Base-by-base conservation (phyloP, 2,329 filamentous ascomycete species). In the Cryphonectria carpinicola region DNA sequence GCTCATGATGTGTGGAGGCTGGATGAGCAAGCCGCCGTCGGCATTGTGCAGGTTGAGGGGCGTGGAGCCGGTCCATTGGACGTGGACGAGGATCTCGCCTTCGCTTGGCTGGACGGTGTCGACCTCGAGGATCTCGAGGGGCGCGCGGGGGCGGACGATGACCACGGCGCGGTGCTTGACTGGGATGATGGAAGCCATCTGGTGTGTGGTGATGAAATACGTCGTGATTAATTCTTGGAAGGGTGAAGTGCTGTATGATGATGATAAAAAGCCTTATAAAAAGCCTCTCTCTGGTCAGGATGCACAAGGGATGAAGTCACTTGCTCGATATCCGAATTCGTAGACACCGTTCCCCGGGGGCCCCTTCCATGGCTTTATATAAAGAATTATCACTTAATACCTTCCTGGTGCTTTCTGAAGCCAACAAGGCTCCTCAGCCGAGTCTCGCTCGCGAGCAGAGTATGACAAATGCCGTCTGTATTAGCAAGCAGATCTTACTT, bases 21-120 rank as follows among this genome's bases (percentile, higher is more conserved):
- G 75, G 14, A 89, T 82, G 17, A 89, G 76, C 0, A 91, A 80
- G 0, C 87, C 87, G 49, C 88, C 88, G 74, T 90, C 88, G 61
- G 87, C 86, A 71, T 88, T 85, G 78, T 91, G 89, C 7, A 91
- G 80, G 74, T 91, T 88, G 0, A 91, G 80, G 0, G 89, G 89
- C 1, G 86, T 88, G 1, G 88, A 89, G 2, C 87, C 84, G 1
- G 87, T 88, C 86, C 87, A 91, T 70, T 85, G 80, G 13, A 88
- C 85, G 37, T 81, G 83, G 56, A 91, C 79, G 22, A 84, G 82
- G 46, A 89, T 83, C 77, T 91, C 85, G 49, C 84, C 82, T 1
- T 77, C 75, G 1, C 74, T 71, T 0, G 85, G 84, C 6, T 77
- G 66, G 49, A 77, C 54, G 19, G 79, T 80, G 4, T 77, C 76